A percentile compares a stretch with the other conserved stretches of the same genome.
phyloP scores from a whole-genome alignment of 129 eudicot species.

The Centaurea solstitialis region DNA sequence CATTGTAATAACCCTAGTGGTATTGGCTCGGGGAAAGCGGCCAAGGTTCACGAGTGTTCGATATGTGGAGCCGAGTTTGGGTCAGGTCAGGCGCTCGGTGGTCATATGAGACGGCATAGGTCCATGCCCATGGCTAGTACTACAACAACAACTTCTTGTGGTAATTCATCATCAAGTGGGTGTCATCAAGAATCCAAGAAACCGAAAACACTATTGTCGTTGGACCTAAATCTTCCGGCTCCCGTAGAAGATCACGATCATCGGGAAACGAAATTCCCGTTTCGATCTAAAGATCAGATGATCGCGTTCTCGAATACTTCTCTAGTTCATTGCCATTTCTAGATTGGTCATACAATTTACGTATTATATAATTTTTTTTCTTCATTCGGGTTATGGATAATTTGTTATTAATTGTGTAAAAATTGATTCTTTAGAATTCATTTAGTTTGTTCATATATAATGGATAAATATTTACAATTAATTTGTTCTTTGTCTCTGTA shows the following conservation, averaged over 20 bases:
- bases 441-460: constrained; percentile 32
- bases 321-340: constrained; percentile 74
- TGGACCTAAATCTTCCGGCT: constrained; percentile 86
- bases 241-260: constrained; percentile 42
- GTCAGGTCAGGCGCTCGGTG: constrained; percentile 91
- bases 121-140: constrained; percentile 24
- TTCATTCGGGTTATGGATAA: not conserved
- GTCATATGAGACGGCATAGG: constrained; percentile 95
- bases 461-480: constrained; percentile 20
- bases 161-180: constrained; percentile 1
- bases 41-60: constrained; percentile 78
- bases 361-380: constrained; percentile 6
- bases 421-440: constrained; percentile 29
- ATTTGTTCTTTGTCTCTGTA: not conserved
- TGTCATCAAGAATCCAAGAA: constrained; percentile 50
- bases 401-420: constrained; percentile 28
- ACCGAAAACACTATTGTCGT: constrained; percentile 40
- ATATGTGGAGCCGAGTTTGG: constrained; percentile 82
- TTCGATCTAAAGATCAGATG: constrained; percentile 49
- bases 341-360: not conserved
- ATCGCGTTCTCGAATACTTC: constrained; percentile 64
- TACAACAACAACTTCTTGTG: not conserved
- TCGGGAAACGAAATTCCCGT: constrained; percentile 50
- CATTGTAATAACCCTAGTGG: constrained; percentile 20
- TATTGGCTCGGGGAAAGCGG: not conserved